Evolutionary conservation across 1,139 yeast genomes (phyloP).

Genomic region (Starmera stellimalicola): DNA sequence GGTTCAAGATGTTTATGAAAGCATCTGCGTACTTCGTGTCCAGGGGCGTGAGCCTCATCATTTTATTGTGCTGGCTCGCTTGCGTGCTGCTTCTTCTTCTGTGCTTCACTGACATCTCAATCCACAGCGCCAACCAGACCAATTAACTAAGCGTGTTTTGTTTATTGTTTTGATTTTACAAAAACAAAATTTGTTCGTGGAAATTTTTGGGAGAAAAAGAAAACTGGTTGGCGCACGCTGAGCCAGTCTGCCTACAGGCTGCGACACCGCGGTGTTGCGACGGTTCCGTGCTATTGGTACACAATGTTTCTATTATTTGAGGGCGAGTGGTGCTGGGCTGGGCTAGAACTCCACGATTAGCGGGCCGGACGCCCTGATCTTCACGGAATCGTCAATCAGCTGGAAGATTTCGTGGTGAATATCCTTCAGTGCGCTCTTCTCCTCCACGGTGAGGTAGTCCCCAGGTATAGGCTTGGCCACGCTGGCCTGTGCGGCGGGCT

Average conservation of each 20-base stretch:
- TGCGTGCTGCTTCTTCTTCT: no score
- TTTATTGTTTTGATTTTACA: neutral
- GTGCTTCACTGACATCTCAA: neutral
- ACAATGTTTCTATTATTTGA: neutral
- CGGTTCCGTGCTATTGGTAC: neutral
- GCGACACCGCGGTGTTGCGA: no score
- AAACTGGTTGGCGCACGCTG: slow-evolving; percentile 1
- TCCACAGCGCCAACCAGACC: no score
- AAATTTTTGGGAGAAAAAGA: neutral
- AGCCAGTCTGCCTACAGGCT: no score
- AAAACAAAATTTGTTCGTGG: neutral
- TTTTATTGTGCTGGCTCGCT: no score
- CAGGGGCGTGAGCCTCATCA: no score
- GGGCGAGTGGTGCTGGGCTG: neutral
- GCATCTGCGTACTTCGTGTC: no score
- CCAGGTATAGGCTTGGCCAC: slow-evolving; percentile 1
- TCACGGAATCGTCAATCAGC: slow-evolving; percentile 16
- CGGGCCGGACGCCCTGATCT: slow-evolving; percentile 6
- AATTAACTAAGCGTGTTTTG: neutral
- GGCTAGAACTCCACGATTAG: slow-evolving; percentile 5
- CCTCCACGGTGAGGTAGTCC: slow-evolving; percentile 3
- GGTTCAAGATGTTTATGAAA: no score
- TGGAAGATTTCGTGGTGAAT: slow-evolving; percentile 9
- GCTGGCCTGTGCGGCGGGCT: slow-evolving; percentile 4
- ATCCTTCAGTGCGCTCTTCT: slow-evolving; percentile 3